phyloP scores from a whole-genome alignment of 2,329 filamentous ascomycete genomes.

The Sporothrix curviconia region DNA sequence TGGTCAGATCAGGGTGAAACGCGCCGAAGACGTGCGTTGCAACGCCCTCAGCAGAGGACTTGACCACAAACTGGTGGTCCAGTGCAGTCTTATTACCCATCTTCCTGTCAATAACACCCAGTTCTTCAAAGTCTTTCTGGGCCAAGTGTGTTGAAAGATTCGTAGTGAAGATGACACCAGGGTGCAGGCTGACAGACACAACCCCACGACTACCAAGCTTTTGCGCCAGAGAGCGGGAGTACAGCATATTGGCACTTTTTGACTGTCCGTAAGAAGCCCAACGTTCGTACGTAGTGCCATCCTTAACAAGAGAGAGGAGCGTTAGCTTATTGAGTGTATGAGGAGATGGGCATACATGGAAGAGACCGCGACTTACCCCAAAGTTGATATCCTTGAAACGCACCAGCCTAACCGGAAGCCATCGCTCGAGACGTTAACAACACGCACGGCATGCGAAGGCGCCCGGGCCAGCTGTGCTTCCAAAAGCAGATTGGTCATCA shows the following conservation, averaged over 20 bases:
- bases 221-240: constrained; percentile 18
- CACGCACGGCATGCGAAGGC: constrained; percentile 14
- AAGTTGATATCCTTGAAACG: constrained; percentile 14
- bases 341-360: too few species aligned
- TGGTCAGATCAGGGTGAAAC: constrained; percentile 17
- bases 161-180: constrained; percentile 15
- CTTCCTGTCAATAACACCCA: background rate
- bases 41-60: constrained; percentile 8
- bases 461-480: constrained; percentile 30
- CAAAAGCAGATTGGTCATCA: constrained; percentile 42
- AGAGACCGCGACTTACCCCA: constrained; percentile 28
- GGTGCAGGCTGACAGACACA: constrained; percentile 13
- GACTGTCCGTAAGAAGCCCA: constrained; percentile 25
- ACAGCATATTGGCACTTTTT: constrained; percentile 27
- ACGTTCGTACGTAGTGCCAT: constrained; percentile 19
- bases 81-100: constrained; percentile 6
- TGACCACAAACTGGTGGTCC: background rate
- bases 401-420: background rate
- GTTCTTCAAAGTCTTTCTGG: constrained; percentile 4
- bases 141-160: constrained; percentile 8
- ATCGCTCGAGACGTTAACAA: constrained; percentile 15
- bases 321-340: constrained; percentile 25
- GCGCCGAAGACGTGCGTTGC: constrained; percentile 22
- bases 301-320: constrained; percentile 23
- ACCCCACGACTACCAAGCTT: background rate